Conservation (phyloP, 768 basidiomycete genomes). For the Serendipita sp. region DNA sequence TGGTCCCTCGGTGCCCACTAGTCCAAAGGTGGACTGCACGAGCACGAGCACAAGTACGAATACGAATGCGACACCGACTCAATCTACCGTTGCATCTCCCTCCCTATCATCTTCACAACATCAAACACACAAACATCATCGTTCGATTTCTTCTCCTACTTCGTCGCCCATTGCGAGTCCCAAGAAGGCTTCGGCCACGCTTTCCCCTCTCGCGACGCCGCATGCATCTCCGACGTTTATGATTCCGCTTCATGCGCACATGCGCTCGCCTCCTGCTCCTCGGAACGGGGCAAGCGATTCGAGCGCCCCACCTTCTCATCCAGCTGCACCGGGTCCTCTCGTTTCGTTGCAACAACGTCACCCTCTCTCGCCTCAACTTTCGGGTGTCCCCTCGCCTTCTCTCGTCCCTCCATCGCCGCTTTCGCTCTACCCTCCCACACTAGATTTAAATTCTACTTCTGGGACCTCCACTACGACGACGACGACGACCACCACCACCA, state of each 20-base stretch:
- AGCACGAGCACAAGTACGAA: too few relatives aligned
- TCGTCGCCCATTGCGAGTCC: background rate
- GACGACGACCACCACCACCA: background rate
- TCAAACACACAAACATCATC: background rate
- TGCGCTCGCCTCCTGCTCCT: background rate
- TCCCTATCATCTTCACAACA: background rate
- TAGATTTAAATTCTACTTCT: background rate
- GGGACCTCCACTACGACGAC: background rate
- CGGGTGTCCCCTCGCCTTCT: background rate
- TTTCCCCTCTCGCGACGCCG: background rate
- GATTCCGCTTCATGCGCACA: background rate
- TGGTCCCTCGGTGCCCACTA: background rate
- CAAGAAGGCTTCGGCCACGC: background rate
- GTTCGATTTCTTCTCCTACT: background rate
- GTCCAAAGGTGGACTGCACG: background rate
- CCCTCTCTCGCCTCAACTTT: background rate
- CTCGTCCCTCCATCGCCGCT: constrained; percentile 2
- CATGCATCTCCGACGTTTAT: background rate
- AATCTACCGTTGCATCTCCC: background rate
- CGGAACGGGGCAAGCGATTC: background rate
- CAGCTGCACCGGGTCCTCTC: background rate
- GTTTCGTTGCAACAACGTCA: background rate
- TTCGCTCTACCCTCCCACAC: background rate
- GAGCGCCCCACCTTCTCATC: background rate
- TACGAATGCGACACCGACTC: background rate